Evolutionary conservation across 495 filamentous ascomycete species (phyloP), one percentile per base, ranked within the genome.

Genomic region (Penicillium diatomitis): DNA sequence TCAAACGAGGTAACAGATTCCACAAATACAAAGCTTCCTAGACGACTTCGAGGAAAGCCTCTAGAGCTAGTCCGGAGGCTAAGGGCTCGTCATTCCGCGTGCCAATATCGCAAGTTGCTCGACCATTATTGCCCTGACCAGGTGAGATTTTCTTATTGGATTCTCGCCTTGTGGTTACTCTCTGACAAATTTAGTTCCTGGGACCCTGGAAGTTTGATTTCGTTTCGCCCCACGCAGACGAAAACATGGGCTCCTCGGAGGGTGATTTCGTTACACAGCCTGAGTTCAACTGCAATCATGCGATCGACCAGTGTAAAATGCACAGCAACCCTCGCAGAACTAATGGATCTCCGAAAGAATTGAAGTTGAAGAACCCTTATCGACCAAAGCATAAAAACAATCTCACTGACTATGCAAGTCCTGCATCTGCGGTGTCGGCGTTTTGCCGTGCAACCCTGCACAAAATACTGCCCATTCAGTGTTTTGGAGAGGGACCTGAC

Each of bases 391-490:
- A 29, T 61, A 64, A 67, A 28, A 3, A 51, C 35, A 67, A 62
- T 44, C 71, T 95, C 32, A 79, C 81, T 11, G 84, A 87, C 34
- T 73, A 88, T 51, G 86, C 89, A 3, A 90, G 82, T 5, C 78
- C 88, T 2, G 49, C 70, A 4, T 69, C 85, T 0, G 74, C 79
- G 20, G 82, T 96, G 8, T 95, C 92, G 4, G 86, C 91, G 3
- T 97, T 95, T 59, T 95, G 90, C 58, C 82, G 85, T 46, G 83
- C 88, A 6, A 82, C 86, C 3, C 55, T 96, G 4, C 69, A 68
- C 8, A 86, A 77, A 38, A 65, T 96, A n/a, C 76, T 98, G 32
- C 90, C 92, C 2, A 65, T 68, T 7, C 79, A 70, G 7, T 88
- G 95, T 48, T 95, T 85, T 77, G 92, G 91, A 1, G 54, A 52